Conservation (phyloP, 1,284 basidiomycete genomes). For the Cerioporus squamosus region DNA sequence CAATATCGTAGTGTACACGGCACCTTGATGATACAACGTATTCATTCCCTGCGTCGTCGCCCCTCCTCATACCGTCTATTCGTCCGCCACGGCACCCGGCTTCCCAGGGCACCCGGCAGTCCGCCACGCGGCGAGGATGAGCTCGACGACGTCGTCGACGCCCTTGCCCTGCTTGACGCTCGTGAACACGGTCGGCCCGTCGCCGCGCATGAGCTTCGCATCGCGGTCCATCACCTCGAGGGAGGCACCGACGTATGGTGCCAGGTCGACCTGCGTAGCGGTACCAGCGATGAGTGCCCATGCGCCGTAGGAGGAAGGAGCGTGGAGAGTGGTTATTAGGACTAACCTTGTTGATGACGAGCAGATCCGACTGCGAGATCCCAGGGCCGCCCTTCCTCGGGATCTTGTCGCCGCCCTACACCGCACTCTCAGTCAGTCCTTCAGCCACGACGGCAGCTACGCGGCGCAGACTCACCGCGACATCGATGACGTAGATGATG, state of each 20-base stretch:
- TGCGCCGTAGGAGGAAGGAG: no score
- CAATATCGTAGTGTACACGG: no score
- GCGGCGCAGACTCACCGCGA: slow-evolving; percentile 52
- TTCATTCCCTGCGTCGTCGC: no score
- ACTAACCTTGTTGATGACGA: slow-evolving; percentile 98
- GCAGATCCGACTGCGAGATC: slow-evolving; percentile 92
- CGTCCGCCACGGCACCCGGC: slow-evolving; percentile 51
- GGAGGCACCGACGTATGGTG: slow-evolving; percentile 91
- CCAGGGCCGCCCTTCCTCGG: slow-evolving; percentile 98
- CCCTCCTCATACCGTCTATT: not conserved
- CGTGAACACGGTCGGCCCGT: slow-evolving; percentile 93
- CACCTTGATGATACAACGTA: no score
- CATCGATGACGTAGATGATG: slow-evolving; percentile 93
- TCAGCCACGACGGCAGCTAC: not conserved
- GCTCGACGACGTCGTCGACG: slow-evolving; percentile 81
- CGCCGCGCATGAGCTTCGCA: slow-evolving; percentile 90
- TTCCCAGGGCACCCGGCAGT: slow-evolving; percentile 74
- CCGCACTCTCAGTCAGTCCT: no score
- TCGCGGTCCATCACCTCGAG: slow-evolving; percentile 96
- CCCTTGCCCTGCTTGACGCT: slow-evolving; percentile 84
- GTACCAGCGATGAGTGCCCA: not conserved
- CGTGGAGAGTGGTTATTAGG: slow-evolving; percentile 8
- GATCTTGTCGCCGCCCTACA: slow-evolving; percentile 94
- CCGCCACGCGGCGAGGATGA: slow-evolving; percentile 89
- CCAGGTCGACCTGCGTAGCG: slow-evolving; percentile 79